Evolutionary conservation across 169 alveolate genomes (phyloP), one percentile per base, ranked within the genome.

Genomic region (Haemoproteus tartakovskyi): DNA sequence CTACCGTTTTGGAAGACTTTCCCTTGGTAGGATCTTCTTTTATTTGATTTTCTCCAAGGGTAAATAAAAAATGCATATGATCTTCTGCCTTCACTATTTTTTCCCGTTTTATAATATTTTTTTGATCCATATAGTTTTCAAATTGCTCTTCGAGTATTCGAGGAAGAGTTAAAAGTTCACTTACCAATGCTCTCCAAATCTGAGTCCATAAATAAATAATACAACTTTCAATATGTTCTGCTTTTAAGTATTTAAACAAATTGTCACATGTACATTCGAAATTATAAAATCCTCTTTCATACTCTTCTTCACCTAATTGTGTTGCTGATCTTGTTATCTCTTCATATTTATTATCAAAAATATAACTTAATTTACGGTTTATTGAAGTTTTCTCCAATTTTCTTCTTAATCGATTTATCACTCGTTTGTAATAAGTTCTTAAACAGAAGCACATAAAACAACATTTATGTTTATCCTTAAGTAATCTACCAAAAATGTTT

Each of bases 381-480:
- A 74, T 16, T 24, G 38, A 29, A 12, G 54, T 62, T 29, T 45
- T 47, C 16, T 51, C 33, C 41, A 74, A 22, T 27, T 33, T 54
- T 46, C 59, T 74, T 74, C 59, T 56, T 21, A 74, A 46, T 26
- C 50, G 54, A 2, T 56, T 56, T 45, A 74, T 51, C 30, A 74
- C 41, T 0, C 60, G 22, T 33, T 57, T 22, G 36, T 74, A 74
- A 26, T 74, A 74, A 9, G 52, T 46, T 19, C 84, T 54, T n/a
- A 74, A 33, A 19, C 78, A 74, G 45, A 48, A 56, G 33, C 84
- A 74, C 29, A 74, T 48, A 57, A 74, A 36, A 48, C 84, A 74
- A 16, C 78, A 57, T 56, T 74, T 57, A 36, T 36, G 54, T 27
- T 57, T 74, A 8, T 18, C 45, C 8, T 74, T 60, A 12, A 74